A percentile compares a stretch with the other conserved stretches of the same genome.
These are phyloP conservation scores for Xylaria sp. DNA, from an alignment of 495 filamentous ascomycete genomes.

Conservation along the genomic window DNA sequence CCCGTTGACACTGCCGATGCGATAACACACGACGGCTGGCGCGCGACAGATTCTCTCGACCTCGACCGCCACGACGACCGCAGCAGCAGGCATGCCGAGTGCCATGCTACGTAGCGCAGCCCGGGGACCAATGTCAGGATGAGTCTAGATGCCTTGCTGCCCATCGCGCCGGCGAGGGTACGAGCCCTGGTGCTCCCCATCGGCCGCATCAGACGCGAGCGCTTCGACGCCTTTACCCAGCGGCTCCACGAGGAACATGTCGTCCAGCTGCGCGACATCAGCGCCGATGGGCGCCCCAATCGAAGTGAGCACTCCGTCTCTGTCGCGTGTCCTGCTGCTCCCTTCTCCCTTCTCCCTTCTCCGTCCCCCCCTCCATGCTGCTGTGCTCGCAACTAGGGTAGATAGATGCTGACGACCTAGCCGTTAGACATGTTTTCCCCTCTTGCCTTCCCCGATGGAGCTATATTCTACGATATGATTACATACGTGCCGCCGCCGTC, in stretches of 20 bases:
- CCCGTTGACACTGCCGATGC: conserved; percentile 5
- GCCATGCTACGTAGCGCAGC: conserved; percentile 37
- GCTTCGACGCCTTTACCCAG: conserved; percentile 79
- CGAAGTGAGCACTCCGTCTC: conserved; percentile 68
- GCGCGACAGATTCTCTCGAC: conserved; percentile 24
- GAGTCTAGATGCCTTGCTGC: conserved; percentile 85
- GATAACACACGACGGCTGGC: conserved; percentile 30
- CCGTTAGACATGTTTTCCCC: conserved; percentile 90
- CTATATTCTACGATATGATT: conserved; percentile 88
- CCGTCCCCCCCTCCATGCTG: neutral
- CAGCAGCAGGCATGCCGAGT: conserved; percentile 39
- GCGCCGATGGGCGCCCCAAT: conserved; percentile 83
- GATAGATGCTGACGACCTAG: conserved; percentile 41
- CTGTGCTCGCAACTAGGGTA: neutral
- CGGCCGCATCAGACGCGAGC: conserved; percentile 80
- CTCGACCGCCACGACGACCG: neutral
- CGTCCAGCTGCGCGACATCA: conserved; percentile 89
- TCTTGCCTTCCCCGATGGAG: conserved; percentile 85
- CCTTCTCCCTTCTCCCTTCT: too few relatives aligned
- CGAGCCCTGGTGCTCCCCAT: conserved; percentile 83
- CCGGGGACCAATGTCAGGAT: conserved; percentile 63
- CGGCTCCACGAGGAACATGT: conserved; percentile 81
- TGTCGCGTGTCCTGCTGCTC: neutral
- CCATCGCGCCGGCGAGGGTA: conserved; percentile 87
- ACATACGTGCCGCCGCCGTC: conserved; percentile 78